Evolutionary conservation across 345 rosid genomes (phyloP).

Genomic region (Aethionema arabicum): DNA sequence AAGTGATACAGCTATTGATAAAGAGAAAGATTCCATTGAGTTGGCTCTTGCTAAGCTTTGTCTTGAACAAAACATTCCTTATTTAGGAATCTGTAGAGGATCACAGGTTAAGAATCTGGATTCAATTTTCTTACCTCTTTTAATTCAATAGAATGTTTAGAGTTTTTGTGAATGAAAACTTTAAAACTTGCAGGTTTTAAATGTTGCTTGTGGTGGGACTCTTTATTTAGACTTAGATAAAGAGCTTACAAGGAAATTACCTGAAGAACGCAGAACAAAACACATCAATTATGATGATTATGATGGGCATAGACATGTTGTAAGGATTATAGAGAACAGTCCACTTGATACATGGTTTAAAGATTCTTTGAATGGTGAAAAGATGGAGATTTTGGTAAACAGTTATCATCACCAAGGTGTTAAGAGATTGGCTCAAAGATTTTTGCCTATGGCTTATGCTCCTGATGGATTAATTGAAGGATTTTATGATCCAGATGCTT

Average conservation of each 20-base stretch:
- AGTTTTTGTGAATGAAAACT: background rate
- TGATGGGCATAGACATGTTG: constrained; percentile 59
- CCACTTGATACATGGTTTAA: constrained; percentile 67
- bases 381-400: constrained; percentile 64
- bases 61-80: constrained; percentile 82
- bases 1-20: constrained; percentile 75
- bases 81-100: constrained; percentile 83
- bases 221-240: constrained; percentile 71
- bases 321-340: constrained; percentile 46
- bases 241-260: constrained; percentile 47
- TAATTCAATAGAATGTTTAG: background rate
- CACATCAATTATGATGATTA: constrained; percentile 59
- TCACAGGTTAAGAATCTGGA: constrained; percentile 36
- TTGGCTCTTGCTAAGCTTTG: constrained; percentile 73
- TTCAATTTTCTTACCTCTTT: constrained; percentile 16
- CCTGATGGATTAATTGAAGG: constrained; percentile 69
- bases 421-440: constrained; percentile 56
- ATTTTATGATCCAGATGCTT: constrained; percentile 60
- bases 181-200: constrained; percentile 49
- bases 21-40: constrained; percentile 86
- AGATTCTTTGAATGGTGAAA: constrained; percentile 45
- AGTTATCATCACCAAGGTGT: constrained; percentile 74
- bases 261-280: constrained; percentile 29
- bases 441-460: constrained; percentile 67
- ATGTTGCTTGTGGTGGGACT: constrained; percentile 87